Percentiles rank a stretch among this genome's conserved stretches.
These are phyloP conservation scores for Paraconiothyrium brasiliense DNA, from an alignment of 2,329 filamentous ascomycete genomes.

Conservation along the genomic window DNA sequence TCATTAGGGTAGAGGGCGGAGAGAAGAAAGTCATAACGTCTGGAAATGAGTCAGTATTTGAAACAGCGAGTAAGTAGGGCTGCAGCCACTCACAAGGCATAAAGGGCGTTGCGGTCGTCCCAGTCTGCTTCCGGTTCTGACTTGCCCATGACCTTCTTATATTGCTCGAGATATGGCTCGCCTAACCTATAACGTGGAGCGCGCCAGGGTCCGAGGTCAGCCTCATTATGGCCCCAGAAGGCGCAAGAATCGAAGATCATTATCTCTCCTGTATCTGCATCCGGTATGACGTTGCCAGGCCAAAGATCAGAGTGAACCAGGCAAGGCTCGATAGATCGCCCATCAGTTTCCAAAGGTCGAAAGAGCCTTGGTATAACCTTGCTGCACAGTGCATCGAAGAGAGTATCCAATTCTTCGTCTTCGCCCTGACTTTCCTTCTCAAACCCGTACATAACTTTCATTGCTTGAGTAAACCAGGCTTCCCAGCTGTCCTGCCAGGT, in stretches of 20 bases:
- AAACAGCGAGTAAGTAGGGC: too few relatives aligned
- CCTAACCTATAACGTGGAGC: constrained; percentile 17
- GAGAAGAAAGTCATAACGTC: constrained; percentile 1
- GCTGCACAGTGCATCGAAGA: constrained; percentile 14
- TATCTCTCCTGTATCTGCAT: constrained; percentile 8
- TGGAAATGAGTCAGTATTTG: background rate
- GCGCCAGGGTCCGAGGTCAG: constrained; percentile 20
- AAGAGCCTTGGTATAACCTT: constrained; percentile 48
- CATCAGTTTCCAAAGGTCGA: constrained; percentile 42
- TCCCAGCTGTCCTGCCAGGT: constrained; percentile 20
- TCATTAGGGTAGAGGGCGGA: background rate
- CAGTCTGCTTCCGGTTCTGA: constrained; percentile 13
- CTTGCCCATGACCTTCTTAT: constrained; percentile 14
- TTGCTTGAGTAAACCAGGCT: constrained; percentile 16
- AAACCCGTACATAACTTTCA: constrained; percentile 14
- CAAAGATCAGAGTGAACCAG: constrained; percentile 46
- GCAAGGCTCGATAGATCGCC: constrained; percentile 34
- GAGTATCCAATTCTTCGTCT: constrained; percentile 19
- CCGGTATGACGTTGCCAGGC: constrained; percentile 34
- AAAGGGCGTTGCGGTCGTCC: background rate
- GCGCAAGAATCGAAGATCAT: constrained; percentile 20
- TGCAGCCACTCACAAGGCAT: background rate
- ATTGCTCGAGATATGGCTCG: constrained; percentile 15
- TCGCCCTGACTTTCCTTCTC: constrained; percentile 17
- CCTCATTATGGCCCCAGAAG: constrained; percentile 24